Percentiles rank a stretch among this genome's conserved stretches.
These are phyloP conservation scores for Nephelium lappaceum DNA, from an alignment of 345 rosid species.

Conservation along the genomic window DNA sequence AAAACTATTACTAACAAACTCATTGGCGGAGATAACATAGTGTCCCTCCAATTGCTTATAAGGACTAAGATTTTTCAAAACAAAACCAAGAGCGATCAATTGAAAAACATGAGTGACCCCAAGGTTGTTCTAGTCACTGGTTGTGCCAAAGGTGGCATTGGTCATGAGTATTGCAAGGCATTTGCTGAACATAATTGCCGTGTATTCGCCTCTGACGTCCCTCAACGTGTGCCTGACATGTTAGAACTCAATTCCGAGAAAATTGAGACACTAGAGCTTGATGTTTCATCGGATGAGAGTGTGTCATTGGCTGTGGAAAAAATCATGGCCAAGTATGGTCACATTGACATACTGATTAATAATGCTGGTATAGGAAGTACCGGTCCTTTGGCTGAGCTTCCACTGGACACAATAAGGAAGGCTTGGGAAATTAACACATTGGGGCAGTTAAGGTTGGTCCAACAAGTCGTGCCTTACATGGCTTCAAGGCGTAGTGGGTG, in stretches of 20 bases:
- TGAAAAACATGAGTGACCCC: slow-evolving; percentile 29
- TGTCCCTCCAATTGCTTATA: neutral
- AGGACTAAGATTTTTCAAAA: neutral
- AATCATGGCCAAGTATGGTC: slow-evolving; percentile 45
- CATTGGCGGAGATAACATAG: slow-evolving; percentile 9
- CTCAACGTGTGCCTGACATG: slow-evolving; percentile 46
- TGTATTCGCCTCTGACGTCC: slow-evolving; percentile 53
- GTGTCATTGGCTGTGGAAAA: slow-evolving; percentile 37
- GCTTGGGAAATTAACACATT: slow-evolving; percentile 66
- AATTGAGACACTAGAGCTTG: slow-evolving; percentile 43
- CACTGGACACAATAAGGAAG: slow-evolving; percentile 41
- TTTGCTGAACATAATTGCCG: slow-evolving; percentile 56
- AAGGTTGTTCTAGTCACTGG: slow-evolving; percentile 66
- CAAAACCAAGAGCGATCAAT: neutral
- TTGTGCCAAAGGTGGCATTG: slow-evolving; percentile 71
- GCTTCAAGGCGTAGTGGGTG: slow-evolving; percentile 45
- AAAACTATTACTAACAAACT: slow-evolving; percentile 15
- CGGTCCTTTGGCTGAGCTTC: slow-evolving; percentile 60
- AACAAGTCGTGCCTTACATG: slow-evolving; percentile 71
- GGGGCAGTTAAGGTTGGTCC: slow-evolving; percentile 66
- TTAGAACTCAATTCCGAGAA: slow-evolving; percentile 34
- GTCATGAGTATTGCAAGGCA: slow-evolving; percentile 68
- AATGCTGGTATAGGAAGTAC: slow-evolving; percentile 62
- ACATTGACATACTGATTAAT: slow-evolving; percentile 51
- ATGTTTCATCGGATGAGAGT: slow-evolving; percentile 57